These are phyloP conservation scores for Pouteria glomerata DNA, from an alignment of 148 eudicot genomes.

Conservation along the genomic window DNA sequence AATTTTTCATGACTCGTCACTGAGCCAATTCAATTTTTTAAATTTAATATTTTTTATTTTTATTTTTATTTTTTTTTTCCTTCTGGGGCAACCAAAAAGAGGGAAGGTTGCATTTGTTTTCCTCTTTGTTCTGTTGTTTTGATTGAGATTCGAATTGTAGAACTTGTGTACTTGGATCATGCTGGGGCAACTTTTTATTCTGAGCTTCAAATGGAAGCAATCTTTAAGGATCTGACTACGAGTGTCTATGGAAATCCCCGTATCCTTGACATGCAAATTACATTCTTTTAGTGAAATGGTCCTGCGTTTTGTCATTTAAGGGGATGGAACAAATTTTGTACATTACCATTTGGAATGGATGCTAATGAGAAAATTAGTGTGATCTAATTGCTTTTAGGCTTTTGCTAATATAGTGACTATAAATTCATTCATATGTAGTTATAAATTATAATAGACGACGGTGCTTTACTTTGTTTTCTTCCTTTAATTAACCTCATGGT, in stretches of 20 bases:
- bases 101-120: not conserved
- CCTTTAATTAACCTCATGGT: too few species aligned
- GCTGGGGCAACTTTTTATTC: slow-evolving; percentile 96
- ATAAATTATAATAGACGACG: not conserved
- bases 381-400: not conserved
- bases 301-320: not conserved
- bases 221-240: slow-evolving; percentile 66
- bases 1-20: too few species aligned
- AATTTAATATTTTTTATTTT: not conserved
- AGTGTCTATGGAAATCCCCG: slow-evolving; percentile 89
- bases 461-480: not conserved
- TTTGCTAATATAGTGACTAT: not conserved
- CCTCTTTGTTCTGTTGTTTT: not conserved
- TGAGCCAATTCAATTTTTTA: not conserved
- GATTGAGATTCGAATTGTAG: slow-evolving; percentile 29
- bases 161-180: slow-evolving; percentile 82
- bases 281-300: not conserved
- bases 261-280: slow-evolving; percentile 38
- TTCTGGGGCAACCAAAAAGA: not conserved
- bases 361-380: not conserved
- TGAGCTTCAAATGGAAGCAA: slow-evolving; percentile 80
- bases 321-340: not conserved
- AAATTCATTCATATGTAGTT: not conserved
- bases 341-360: not conserved
- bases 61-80: not conserved